Base-by-base conservation (phyloP, 2,329 filamentous ascomycete genomes). In the Thielaviopsis ethacetica region DNA sequence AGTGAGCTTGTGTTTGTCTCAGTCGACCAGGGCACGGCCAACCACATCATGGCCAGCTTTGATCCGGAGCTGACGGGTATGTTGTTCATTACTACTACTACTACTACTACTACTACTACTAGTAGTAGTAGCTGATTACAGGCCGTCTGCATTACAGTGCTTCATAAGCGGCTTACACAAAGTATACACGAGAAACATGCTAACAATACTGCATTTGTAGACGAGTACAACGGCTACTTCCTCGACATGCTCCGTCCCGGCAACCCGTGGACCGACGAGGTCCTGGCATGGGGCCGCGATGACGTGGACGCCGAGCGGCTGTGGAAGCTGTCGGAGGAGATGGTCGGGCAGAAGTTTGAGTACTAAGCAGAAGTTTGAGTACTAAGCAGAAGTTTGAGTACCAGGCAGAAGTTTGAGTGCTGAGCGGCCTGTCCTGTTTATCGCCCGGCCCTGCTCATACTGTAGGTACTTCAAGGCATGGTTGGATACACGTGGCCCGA, bases 301-400 rank as follows among this genome's bases (percentile, higher is more conserved):
- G 53, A 58, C 22, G 49, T 56, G 12, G 59, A 61, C 24, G 64
- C 63, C 0, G 58, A 62, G 54, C 59, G 57, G 24, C 53, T 66
- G 1, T 66, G 65, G 65, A 53, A 56, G 57, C 44, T 62, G 24
- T 57, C 58, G 21, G 58, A 63, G 61, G 34, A 62, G 26, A 30
- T 62, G 41, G 51, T 63, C n/a, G 53, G 54, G 5, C n/a, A 52
- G 21, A 52, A 52, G 49, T 52, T 52, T 52, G 49, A 44, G 38
- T 44, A 44, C 38, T 44, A 44, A 44, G 34, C 26, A 27, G 9
- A 9, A 4, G 26, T 4, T 9, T 4, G 4, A 27, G 4, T 4
- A 27, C 4, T 27, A 9, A n/a, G n/a, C 17, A 51, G 19, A 51
- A 51, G 49, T 51, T 51, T 51, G 49, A 41, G 34, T 41, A 41